Evolutionary conservation across 2,329 filamentous ascomycete species (phyloP), one percentile per base, ranked within the genome.

Genomic region (Acrodontium crateriforme): DNA sequence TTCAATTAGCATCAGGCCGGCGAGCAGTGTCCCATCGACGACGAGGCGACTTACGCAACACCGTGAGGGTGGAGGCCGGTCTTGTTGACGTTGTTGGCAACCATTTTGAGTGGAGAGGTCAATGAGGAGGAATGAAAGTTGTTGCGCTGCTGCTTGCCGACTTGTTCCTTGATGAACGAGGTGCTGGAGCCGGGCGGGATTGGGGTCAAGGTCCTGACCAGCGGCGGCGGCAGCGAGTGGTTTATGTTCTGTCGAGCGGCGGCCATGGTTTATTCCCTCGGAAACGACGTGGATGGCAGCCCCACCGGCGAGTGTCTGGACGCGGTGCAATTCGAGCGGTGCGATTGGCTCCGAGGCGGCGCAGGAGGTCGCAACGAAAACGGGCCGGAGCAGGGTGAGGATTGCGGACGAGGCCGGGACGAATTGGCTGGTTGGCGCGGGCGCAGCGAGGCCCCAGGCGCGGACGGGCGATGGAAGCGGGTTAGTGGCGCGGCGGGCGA

Each of bases 1-100:
- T n/a, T n/a, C n/a, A n/a, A n/a, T n/a, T n/a, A n/a, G n/a, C n/a
- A n/a, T n/a, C n/a, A n/a, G n/a, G n/a, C n/a, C n/a, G n/a, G n/a
- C n/a, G n/a, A n/a, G n/a, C n/a, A n/a, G n/a, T n/a, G n/a, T n/a
- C n/a, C n/a, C n/a, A n/a, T n/a, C n/a, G n/a, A n/a, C n/a, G n/a
- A n/a, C n/a, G n/a, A n/a, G 18, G 15, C 31, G 26, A 77, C 82
- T 59, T 71, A 91, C 82, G 79, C 69, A 45, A 94, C 78, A 75
- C 85, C 85, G 56, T 74, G 66, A 39, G 85, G 85, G 71, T 93
- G 84, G 46, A 93, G 77, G 49, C 73, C 73, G 49, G 85, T 94
- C 67, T 85, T 87, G 74, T 94, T 93, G 52, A 94, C 72, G 47
- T 44, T 65, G 57, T 42, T 60, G 45, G 55, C 47, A 38, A 54